These are phyloP conservation scores for Solanum piurae DNA, from an alignment of 257 asterid genomes.

Conservation along the genomic window DNA sequence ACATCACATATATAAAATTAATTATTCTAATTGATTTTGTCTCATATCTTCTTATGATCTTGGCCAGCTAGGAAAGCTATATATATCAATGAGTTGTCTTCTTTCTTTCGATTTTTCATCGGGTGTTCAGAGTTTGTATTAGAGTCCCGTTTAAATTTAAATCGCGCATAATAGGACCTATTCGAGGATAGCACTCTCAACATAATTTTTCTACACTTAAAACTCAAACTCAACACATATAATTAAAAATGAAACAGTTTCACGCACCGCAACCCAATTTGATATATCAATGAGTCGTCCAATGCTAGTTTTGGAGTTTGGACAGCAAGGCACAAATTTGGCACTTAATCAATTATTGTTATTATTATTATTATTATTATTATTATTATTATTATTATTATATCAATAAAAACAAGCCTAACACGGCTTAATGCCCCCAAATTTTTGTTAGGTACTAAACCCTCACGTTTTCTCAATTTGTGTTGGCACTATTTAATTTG, in stretches of 20 bases:
- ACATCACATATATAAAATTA: background rate
- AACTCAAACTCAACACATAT: too few relatives aligned
- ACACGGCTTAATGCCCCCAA: background rate
- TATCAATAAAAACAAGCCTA: background rate
- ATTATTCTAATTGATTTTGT: background rate
- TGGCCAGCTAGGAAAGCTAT: background rate
- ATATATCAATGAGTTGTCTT: background rate
- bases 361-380: background rate
- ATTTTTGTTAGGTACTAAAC: background rate
- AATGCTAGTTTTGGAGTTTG: background rate
- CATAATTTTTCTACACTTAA: too few relatives aligned
- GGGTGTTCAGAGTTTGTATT: too few relatives aligned
- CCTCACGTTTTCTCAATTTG: background rate
- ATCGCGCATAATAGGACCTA: accelerated
- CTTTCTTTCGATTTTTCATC: too few relatives aligned
- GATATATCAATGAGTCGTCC: background rate
- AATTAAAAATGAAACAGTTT: too few relatives aligned
- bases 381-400: background rate
- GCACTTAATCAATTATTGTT: background rate
- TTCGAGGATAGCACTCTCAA: accelerated
- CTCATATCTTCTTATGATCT: background rate
- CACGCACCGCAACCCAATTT: background rate
- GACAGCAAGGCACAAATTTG: background rate
- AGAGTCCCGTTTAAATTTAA: accelerated
- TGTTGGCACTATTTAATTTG: too few relatives aligned